A percentile compares a stretch with the other conserved stretches of the same genome.
phyloP scores from a whole-genome alignment of 2,329 filamentous ascomycete species.

The Apiospora hydei region DNA sequence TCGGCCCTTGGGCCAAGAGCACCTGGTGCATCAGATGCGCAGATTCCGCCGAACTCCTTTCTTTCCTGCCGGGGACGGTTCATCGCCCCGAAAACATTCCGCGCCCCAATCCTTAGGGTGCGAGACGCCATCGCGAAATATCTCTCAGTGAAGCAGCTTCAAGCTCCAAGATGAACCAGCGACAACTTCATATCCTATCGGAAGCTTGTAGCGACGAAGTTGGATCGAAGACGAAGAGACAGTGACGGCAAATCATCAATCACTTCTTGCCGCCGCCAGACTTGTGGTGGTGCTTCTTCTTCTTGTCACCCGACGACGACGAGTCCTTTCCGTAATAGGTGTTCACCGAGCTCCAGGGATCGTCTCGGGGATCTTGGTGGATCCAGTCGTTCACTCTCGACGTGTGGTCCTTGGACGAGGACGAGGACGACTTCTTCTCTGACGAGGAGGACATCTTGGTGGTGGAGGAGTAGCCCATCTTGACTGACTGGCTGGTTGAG shows the following conservation, averaged over 20 bases:
- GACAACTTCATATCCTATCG: too few relatives aligned
- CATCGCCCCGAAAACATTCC: background rate
- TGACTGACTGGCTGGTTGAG: background rate
- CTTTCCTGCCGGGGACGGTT: background rate
- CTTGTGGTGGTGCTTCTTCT: background rate
- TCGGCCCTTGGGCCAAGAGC: too few relatives aligned
- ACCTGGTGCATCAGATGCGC: background rate
- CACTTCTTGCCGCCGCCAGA: background rate
- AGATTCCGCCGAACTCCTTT: background rate
- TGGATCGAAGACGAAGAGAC: background rate
- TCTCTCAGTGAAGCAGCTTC: too few relatives aligned
- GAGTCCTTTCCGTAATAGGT: background rate
- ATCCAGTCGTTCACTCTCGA: background rate
- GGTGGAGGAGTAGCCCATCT: background rate
- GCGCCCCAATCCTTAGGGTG: too few relatives aligned
- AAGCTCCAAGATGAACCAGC: too few relatives aligned
- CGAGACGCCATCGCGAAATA: background rate
- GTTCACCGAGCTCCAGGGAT: conserved; percentile 1
- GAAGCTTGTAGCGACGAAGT: too few relatives aligned
- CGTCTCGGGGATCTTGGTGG: background rate
- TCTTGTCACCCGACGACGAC: background rate
- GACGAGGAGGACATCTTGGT: background rate
- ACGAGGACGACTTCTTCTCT: background rate
- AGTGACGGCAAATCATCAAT: background rate
- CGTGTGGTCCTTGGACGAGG: background rate